These are phyloP conservation scores for Perkinsus marinus DNA, from an alignment of 169 alveolate genomes.

Conservation along the genomic window DNA sequence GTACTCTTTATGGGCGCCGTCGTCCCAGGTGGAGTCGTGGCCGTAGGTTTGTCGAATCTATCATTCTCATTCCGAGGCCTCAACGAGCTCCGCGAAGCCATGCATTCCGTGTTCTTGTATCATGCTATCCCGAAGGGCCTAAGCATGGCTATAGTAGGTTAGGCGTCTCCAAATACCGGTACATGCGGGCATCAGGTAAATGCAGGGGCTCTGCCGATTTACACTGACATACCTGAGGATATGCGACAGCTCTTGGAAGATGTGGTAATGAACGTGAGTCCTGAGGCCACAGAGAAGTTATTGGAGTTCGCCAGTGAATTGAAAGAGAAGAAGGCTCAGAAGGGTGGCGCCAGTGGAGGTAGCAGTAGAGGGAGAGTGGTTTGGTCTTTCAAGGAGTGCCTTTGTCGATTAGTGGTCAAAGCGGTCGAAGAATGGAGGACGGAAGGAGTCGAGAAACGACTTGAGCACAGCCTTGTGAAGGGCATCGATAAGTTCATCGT, in stretches of 20 bases:
- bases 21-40: neutral
- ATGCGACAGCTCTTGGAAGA: constrained; percentile 26
- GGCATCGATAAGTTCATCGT: constrained; percentile 47
- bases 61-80: constrained; percentile 53
- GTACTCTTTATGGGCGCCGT: neutral
- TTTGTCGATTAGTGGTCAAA: constrained; percentile 9
- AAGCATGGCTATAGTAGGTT: constrained; percentile 43
- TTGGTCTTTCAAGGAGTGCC: neutral
- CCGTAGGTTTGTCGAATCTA: constrained; percentile 32
- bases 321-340: constrained; percentile 9
- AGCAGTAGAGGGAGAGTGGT: neutral
- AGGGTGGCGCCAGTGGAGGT: constrained; percentile 3
- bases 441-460: constrained; percentile 22
- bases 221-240: constrained; percentile 37
- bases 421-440: constrained; percentile 33
- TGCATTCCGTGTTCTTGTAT: constrained; percentile 46
- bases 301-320: neutral
- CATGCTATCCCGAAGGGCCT: constrained; percentile 46
- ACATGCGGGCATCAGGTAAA: constrained; percentile 16
- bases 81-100: constrained; percentile 45
- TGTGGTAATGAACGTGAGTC: constrained; percentile 30
- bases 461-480: constrained; percentile 40
- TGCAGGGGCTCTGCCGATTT: constrained; percentile 51
- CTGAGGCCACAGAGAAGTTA: neutral
- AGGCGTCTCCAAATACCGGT: neutral